Evolutionary conservation across 371 early-diverging fungal genomes (phyloP), one percentile per base, ranked within the genome.

Genomic region (Haplosporangium sp.): DNA sequence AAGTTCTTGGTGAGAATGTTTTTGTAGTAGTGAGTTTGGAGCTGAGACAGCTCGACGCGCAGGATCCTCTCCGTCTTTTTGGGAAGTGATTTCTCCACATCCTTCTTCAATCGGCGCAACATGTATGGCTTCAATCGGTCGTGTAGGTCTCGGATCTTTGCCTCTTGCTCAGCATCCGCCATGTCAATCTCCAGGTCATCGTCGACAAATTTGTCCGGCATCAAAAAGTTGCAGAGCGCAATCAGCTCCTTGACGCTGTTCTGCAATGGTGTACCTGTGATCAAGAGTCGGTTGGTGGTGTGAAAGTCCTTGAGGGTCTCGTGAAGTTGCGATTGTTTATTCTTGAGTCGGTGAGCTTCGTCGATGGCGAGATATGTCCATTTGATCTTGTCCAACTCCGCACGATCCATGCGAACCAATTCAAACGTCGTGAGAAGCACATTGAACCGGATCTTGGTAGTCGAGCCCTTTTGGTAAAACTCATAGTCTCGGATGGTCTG

Each of bases 81-180:
- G 14, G 98, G 98, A 53, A 99, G 79, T 5, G 96, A 95, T 83
- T 95, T 95, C 81, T 99, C 99, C 5, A 98, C 99, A 80, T 98
- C 98, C 81, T 96, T 97, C 81, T 99, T 99, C 48, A 98, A 83
- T 6, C 99, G 92, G 37, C 99, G 91, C 38, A 98, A 84, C 95
- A 98, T 95, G 76, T 95, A 90, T 5, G 90, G 91, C 77, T 95
- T 93, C 21, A 99, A 86, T 16, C 89, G 85, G 16, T 86, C 83
- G 60, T 99, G 98, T 20, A 99, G 82, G 9, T 94, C 90, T 16
- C 87, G 88, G 69, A 99, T 96, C 74, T 94, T 95, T 52, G 86
- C 85, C 69, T 94, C 92, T 70, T 95, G 95, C 10, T 91, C 84
- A 2, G 83, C 85, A 55, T 89, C 89, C 13, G 86, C 87, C 37